Conservation (phyloP, 75 land plant species). For the Cryptomeria japonica region DNA sequence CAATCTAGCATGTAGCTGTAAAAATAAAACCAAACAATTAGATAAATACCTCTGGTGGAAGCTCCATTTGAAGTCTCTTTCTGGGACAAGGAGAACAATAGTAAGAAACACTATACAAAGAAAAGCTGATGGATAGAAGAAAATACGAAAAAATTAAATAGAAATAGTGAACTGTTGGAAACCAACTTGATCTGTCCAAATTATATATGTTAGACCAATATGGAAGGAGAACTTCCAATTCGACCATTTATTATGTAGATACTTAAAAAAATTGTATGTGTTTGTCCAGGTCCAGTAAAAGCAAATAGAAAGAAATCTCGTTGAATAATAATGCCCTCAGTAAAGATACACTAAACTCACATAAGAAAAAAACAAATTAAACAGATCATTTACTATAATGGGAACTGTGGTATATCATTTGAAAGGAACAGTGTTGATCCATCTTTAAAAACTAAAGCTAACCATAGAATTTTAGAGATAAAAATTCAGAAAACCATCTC, state of each 20-base stretch:
- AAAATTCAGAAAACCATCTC: background rate
- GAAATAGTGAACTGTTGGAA: background rate
- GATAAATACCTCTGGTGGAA: conserved; percentile 4
- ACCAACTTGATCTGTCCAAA: background rate
- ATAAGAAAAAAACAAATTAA: background rate
- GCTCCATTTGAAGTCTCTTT: background rate
- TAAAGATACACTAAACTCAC: background rate
- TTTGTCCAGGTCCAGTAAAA: background rate
- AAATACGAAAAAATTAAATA: background rate
- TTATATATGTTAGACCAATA: background rate
- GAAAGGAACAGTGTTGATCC: background rate
- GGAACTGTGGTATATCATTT: background rate
- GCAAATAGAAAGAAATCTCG: background rate
- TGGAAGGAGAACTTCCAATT: background rate
- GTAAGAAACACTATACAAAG: conserved; percentile 4
- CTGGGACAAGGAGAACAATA: background rate
- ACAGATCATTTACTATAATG: background rate
- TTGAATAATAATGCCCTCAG: background rate
- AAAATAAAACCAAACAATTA: background rate
- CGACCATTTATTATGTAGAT: background rate
- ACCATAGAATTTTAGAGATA: background rate
- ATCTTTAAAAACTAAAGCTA: background rate
- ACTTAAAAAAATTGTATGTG: background rate
- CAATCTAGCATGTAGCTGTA: background rate
- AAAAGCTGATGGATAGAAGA: background rate